These are phyloP conservation scores for Paraconiothyrium brasiliense DNA, from an alignment of 2,329 filamentous ascomycete genomes.

Conservation along the genomic window DNA sequence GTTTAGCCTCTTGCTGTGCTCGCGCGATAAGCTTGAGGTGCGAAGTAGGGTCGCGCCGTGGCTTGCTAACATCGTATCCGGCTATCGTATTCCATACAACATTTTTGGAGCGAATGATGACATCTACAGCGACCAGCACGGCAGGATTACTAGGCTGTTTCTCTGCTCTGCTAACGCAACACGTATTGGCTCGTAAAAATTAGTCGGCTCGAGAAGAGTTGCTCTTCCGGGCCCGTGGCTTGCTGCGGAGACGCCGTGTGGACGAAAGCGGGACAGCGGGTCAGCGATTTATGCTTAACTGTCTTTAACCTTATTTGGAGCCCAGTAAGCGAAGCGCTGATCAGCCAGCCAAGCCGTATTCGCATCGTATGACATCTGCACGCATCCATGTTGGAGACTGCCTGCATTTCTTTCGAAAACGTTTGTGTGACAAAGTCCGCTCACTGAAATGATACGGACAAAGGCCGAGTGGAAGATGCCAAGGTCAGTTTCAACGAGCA, in stretches of 20 bases:
- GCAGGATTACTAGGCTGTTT: neutral
- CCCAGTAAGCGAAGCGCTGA: constrained; percentile 37
- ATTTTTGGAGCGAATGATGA: neutral
- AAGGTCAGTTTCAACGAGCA: neutral
- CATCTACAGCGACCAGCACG: neutral
- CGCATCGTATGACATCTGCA: constrained; percentile 25
- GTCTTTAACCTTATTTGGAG: constrained; percentile 48
- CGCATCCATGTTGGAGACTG: neutral
- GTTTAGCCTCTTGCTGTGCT: constrained; percentile 5
- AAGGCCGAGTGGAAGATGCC: neutral
- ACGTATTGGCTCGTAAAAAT: neutral
- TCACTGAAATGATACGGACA: neutral
- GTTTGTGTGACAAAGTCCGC: neutral
- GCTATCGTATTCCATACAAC: constrained; percentile 14
- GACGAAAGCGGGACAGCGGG: constrained; percentile 35
- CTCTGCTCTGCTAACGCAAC: constrained; percentile 5
- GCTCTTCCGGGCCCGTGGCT: constrained; percentile 24
- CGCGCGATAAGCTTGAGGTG: constrained; percentile 11
- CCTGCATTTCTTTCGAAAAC: neutral
- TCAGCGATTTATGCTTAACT: constrained; percentile 49
- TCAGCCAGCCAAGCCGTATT: constrained; percentile 21
- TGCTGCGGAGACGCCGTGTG: constrained; percentile 32
- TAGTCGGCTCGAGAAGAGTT: constrained; percentile 16
- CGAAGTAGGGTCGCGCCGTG: constrained; percentile 7
- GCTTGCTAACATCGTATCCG: constrained; percentile 20